Base-by-base conservation (phyloP, 192 early-diverging fungal genomes). In the Coemansia sp. region DNA sequence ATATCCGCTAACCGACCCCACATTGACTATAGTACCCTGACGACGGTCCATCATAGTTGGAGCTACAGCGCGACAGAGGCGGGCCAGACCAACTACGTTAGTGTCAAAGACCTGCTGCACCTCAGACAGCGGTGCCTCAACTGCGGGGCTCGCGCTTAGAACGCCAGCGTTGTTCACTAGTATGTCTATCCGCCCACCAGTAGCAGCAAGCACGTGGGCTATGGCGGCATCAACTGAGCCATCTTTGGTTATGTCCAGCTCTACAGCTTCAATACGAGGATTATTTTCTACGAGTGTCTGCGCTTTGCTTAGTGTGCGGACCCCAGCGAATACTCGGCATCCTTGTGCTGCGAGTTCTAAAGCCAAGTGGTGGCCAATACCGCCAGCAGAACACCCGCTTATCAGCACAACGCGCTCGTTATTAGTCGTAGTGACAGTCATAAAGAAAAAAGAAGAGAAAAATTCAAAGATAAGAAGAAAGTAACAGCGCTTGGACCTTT, bases 151-250 rank as follows among this genome's bases (percentile, higher is more conserved):
- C 8, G 85, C 73, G 80, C 75, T 88, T 66, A 79, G 78, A 20
- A 70, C 73, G 22, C 90, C 92, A 0, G 92, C 92, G 72, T 93
- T 93, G 76, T 93, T 93, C 22, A 93, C 80, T 18, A 93, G 62
- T 15, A 93, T 81, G 68, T 93, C 90, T 83, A 86, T 72, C 10
- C 38, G 36, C 18, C 65, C 55, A 0, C 73, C 75, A 0, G 71
- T 64, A 15, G 75, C 70, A 11, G 41, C 29, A 7, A 73, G 18
- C 8, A 85, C 63, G 8, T 46, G 15, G 7, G 34, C 41, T 0
- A 85, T 61, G 0, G 84, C 78, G 0, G 46, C 31, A 3, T 49
- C 15, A 3, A 79, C 65, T 3, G 79, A 77, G 6, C 43, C 69
- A 34, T 46, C 46, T 15, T 31, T 53, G 34, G 66, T 71, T 3